These are phyloP conservation scores for Neopestalotiopsis clavispora DNA, from an alignment of 2,329 filamentous ascomycete genomes.

Conservation along the genomic window DNA sequence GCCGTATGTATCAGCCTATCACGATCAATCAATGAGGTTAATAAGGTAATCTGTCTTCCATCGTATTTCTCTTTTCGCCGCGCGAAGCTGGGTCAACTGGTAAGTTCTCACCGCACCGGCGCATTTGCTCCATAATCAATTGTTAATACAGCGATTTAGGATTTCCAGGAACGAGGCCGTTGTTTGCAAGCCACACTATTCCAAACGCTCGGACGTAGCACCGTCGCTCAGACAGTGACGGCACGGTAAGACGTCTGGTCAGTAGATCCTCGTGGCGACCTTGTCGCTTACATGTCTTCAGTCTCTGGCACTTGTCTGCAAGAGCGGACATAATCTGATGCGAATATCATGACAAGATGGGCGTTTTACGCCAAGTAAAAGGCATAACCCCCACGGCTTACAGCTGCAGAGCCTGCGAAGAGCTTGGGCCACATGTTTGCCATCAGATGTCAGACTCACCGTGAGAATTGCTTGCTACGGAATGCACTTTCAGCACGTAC, in stretches of 20 bases:
- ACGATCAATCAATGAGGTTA: background rate
- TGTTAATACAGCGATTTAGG: background rate
- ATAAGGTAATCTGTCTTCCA: background rate
- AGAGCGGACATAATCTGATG: background rate
- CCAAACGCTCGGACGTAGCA: background rate
- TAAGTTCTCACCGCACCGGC: background rate
- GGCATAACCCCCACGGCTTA: background rate
- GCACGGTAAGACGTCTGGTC: constrained; percentile 1
- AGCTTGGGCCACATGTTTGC: constrained; percentile 2
- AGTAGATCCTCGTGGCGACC: constrained; percentile 5
- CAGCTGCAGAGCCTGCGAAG: constrained; percentile 6
- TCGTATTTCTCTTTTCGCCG: background rate
- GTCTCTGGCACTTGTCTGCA: background rate
- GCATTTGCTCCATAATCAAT: background rate
- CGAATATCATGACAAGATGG: background rate
- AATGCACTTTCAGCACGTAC: background rate
- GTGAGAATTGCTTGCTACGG: background rate
- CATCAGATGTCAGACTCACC: background rate
- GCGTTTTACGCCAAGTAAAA: background rate
- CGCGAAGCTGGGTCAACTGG: background rate
- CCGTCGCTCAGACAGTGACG: background rate
- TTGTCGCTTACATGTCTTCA: background rate
- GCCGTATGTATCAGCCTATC: background rate
- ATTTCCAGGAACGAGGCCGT: background rate
- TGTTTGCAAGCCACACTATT: background rate